phyloP scores from a whole-genome alignment of 306 rosid genomes.

The Arachis stenosperma region DNA sequence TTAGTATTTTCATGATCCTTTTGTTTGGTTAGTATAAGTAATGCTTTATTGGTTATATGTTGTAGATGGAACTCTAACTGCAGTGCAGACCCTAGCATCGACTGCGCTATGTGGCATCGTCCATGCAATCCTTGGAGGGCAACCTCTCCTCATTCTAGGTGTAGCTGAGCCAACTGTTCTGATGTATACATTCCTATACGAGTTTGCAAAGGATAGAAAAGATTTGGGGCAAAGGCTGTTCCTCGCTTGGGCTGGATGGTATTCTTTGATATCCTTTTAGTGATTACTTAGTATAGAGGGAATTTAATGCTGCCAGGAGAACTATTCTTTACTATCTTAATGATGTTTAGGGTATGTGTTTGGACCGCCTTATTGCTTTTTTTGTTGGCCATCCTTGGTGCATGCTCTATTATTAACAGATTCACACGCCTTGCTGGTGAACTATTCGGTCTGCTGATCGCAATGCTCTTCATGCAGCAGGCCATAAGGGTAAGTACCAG shows the following conservation, averaged over 20 bases:
- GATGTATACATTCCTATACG: conserved; percentile 80
- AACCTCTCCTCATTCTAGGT: conserved; percentile 89
- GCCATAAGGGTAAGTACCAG: conserved; percentile 78
- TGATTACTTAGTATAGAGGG: conserved; percentile 4
- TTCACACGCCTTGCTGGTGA: conserved; percentile 92
- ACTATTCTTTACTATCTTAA: conserved; percentile 21
- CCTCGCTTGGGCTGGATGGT: conserved; percentile 92
- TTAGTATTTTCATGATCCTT: conserved; percentile 33
- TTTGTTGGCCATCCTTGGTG: conserved; percentile 78
- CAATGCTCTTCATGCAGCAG: conserved; percentile 91
- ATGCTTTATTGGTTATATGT: conserved; percentile 35
- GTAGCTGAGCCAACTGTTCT: conserved; percentile 91
- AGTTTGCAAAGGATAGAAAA: conserved; percentile 77
- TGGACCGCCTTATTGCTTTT: conserved; percentile 85
- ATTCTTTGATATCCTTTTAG: conserved; percentile 33
- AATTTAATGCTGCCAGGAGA: conserved; percentile 29
- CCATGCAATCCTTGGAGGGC: conserved; percentile 84
- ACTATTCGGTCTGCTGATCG: conserved; percentile 80
- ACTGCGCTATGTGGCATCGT: conserved; percentile 79
- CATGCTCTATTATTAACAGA: conserved; percentile 83
- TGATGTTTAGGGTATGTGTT: conserved; percentile 73
- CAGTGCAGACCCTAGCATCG: conserved; percentile 91
- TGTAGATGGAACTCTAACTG: conserved; percentile 81
- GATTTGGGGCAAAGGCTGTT: conserved; percentile 82
- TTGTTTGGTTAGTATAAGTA: conserved; percentile 39